Conservation (phyloP, 768 basidiomycete genomes). For the Russula vinacea region DNA sequence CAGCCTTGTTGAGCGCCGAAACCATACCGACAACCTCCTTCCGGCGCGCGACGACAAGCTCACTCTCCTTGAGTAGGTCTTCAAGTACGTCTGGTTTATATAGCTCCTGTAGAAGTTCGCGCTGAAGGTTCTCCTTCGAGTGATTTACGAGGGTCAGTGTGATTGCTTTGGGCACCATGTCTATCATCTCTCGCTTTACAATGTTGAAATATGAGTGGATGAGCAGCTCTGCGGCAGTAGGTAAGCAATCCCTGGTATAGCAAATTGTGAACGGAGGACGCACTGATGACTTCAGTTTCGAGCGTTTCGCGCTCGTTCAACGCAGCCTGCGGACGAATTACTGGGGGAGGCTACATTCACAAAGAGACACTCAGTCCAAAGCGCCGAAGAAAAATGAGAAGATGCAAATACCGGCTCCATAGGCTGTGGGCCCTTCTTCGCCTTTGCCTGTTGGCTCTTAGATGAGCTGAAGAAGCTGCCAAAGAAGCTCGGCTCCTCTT, state of each 20-base stretch:
- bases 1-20: conserved; percentile 91
- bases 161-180: conserved; percentile 98
- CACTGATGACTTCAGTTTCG: conserved; percentile 99
- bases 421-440: conserved; percentile 51
- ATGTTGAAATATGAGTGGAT: conserved; percentile 98
- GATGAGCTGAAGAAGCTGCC: conserved; percentile 86
- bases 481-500: conserved; percentile 91
- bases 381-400: conserved; percentile 14
- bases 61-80: conserved; percentile 92
- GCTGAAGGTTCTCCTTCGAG: conserved; percentile 92
- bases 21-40: conserved; percentile 96
- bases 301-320: conserved; percentile 93
- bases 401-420: conserved; percentile 53
- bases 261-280: conserved; percentile 37
- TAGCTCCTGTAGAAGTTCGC: conserved; percentile 89
- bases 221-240: conserved; percentile 64
- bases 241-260: background rate
- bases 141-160: conserved; percentile 85
- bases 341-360: conserved; percentile 63
- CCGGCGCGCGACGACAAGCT: conserved; percentile 81
- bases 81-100: conserved; percentile 97
- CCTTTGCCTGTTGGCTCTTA: conserved; percentile 50
- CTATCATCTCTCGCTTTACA: conserved; percentile 98
- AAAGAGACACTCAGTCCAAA: conserved; percentile 33
- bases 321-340: conserved; percentile 87